Evolutionary conservation across 495 filamentous ascomycete species (phyloP), one percentile per base, ranked within the genome.

Genomic region (Hypoxylon cercidicola): DNA sequence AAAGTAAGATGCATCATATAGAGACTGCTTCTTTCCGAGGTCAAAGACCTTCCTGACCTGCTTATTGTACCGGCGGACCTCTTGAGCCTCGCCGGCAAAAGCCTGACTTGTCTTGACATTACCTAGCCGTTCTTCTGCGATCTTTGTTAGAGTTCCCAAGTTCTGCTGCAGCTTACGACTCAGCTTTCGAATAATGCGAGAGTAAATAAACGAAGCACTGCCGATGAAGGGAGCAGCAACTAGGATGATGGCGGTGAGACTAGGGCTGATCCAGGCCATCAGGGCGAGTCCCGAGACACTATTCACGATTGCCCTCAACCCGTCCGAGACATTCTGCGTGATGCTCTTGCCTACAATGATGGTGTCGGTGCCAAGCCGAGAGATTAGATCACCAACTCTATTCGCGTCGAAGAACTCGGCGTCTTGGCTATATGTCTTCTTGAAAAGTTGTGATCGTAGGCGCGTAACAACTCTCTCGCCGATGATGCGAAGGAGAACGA

Each of bases 381-480:
- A 97, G 68, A 98, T 97, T 66, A 99, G 78, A 72, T 99, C 95
- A 64, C 95, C 95, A 35, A 97, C 93, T 16, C 96, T 85, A 78
- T 99, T 99, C 35, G 95, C 95, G 73, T 99, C 95, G 73, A 98
- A 99, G 81, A 99, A 99, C 72, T 99, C 95, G 57, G 96, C 96
- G 75, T 99, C 93, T 71, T 99, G 95, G 18, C 93, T 79, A 60
- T 96, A 95, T 0, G 95, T 98, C 69, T 89, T 85, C 51, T 91
- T 85, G 79, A 95, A 99, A 18, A 99, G 87, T 74, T 90, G 89
- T 9, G 93, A 94, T 39, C 95, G 87, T 60, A 97, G 82, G 64
- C 93, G 84, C 13, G 95, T 87, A 23, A 99, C 96, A 47, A 98
- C 93, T 28, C 96, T 85, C 75, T 99, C 95, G 51, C 95, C 95